Base-by-base conservation (phyloP, 1,284 basidiomycete genomes). In the Heliocybe sulcata region DNA sequence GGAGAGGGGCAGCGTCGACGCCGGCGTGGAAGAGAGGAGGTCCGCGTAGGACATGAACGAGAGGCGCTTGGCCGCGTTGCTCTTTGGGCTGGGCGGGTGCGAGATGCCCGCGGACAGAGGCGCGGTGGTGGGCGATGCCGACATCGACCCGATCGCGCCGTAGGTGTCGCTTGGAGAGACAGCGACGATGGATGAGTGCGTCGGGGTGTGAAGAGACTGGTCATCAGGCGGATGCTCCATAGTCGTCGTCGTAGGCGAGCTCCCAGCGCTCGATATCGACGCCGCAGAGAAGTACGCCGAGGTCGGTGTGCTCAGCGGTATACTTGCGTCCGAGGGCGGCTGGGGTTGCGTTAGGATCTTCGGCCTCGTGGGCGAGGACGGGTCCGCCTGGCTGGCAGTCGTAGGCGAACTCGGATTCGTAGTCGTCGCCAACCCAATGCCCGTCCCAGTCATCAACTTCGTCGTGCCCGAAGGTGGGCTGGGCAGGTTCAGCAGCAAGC, bases 11-110 rank as follows among this genome's bases (percentile, higher is more conserved):
- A 85, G 77, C 10, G 84, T 83, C 2, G 85, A 77, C 0, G 83
- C 75, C 0, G 92, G 92, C 0, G 88, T 84, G 0, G 85, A 88
- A 0, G 85, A 75, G 38, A 94, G 80, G 3, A 94, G 77, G 67
- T 94, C 92, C 38, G 85, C 81, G 68, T 93, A 93, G 1, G 89
- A 88, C 68, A 94, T 80, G 75, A 93, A 94, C 0, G 88, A 91
- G 27, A 94, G 78, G 1, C 87, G 82, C 63, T 92, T 84, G 42
- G 75, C 74, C 51, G 73, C 70, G 2, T 63, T 66, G 51, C 72
- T 68, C 10, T 75, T 75, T 2, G 83, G 85, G 25, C 77, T 87
- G 29, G 80, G 84, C 31, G 74, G 82, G 59, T 72, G 81, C 33
- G 74, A 80, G 51, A 62, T 56, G 45, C 64, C 64, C 14, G 65